Percentiles rank a stretch among this genome's conserved stretches.
Conservation (phyloP, 768 basidiomycete genomes). For the Amylocystis lapponica region DNA sequence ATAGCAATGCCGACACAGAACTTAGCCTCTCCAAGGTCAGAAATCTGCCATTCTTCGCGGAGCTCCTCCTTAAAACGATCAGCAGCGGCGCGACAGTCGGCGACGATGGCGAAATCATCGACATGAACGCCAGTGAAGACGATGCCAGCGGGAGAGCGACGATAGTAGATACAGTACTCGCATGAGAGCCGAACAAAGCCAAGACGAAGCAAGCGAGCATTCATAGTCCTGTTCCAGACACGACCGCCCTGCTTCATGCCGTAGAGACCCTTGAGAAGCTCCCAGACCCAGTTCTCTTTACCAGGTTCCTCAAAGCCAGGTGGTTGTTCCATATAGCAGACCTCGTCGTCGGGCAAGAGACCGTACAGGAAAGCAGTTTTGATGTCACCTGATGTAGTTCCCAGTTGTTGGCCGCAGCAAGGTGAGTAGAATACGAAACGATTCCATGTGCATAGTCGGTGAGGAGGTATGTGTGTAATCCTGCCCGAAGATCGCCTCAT, state of each 20-base stretch:
- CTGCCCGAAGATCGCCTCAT: conserved; percentile 32
- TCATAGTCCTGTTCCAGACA: conserved; percentile 12
- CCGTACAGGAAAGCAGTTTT: conserved; percentile 33
- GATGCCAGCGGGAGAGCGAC: neutral
- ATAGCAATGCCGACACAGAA: conserved; percentile 34
- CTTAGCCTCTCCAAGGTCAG: conserved; percentile 18
- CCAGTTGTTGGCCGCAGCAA: conserved; percentile 30
- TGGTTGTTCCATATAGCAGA: conserved; percentile 27
- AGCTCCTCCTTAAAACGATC: conserved; percentile 25
- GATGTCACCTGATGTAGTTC: conserved; percentile 35
- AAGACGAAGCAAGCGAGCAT: neutral
- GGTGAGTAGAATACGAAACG: conserved; percentile 31
- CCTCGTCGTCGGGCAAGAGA: conserved; percentile 22
- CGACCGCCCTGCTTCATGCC: conserved; percentile 16
- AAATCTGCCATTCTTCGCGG: conserved; percentile 23
- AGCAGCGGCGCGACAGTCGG: conserved; percentile 20
- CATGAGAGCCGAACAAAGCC: conserved; percentile 8
- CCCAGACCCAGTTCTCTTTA: conserved; percentile 5
- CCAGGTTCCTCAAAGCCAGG: conserved; percentile 13
- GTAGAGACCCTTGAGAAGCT: conserved; percentile 11
- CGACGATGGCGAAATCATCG: conserved; percentile 12
- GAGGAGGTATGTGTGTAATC: conserved; percentile 40
- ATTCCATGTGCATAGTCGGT: conserved; percentile 34
- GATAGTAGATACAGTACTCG: conserved; percentile 14
- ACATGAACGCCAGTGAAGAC: conserved; percentile 18